Evolutionary conservation across 208 protist genomes (phyloP).

Genomic region (Leishmania guyanensis): DNA sequence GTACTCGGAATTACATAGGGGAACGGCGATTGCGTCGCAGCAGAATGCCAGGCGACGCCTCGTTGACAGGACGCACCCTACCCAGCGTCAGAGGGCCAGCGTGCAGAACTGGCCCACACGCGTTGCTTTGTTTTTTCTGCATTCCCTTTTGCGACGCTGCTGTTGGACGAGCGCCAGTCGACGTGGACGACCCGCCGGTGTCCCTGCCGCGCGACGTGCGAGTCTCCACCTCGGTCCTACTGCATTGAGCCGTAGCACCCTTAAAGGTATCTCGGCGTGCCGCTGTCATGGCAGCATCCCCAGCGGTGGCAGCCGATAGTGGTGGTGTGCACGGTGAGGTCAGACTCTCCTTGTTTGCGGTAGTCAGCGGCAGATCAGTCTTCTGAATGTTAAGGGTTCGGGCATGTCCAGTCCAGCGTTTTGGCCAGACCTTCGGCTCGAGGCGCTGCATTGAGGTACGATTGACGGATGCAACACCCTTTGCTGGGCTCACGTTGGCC

Average conservation of each 20-base stretch:
- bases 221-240: neutral
- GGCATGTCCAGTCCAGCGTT: neutral
- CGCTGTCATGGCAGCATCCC: neutral
- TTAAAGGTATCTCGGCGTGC: neutral
- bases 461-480: neutral
- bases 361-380: neutral
- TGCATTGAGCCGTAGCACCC: neutral
- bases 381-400: neutral
- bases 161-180: neutral
- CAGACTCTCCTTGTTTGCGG: neutral
- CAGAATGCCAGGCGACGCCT: conserved; percentile 38
- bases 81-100: conserved; percentile 24
- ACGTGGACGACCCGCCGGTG: too few relatives aligned
- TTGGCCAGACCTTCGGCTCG: neutral
- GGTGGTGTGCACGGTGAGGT: neutral
- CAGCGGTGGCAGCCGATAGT: neutral
- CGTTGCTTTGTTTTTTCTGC: neutral
- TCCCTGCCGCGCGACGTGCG: neutral
- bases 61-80: conserved; percentile 38
- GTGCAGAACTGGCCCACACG: neutral
- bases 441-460: neutral
- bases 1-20: neutral
- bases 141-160: neutral
- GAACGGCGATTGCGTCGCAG: conserved; percentile 9
- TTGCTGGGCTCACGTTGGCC: neutral